Percentiles rank a stretch among this genome's conserved stretches.
These are phyloP conservation scores for Kuraishia floccosa DNA, from an alignment of 805 yeast genomes.

Conservation along the genomic window DNA sequence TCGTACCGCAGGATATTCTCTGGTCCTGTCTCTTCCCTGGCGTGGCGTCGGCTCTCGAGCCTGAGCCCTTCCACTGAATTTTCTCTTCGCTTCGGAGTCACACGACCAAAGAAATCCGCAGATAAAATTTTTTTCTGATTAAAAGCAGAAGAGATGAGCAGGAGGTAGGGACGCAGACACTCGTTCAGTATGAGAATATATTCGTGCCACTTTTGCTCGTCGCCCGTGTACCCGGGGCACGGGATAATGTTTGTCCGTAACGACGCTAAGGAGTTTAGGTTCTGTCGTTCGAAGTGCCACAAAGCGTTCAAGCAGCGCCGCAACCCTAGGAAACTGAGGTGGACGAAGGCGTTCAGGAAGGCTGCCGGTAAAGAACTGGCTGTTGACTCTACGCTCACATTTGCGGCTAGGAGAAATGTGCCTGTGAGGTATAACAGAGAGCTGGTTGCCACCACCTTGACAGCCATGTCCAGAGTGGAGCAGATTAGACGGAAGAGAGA, in stretches of 20 bases:
- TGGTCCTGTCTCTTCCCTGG: too few relatives aligned
- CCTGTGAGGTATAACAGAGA: conserved; percentile 98
- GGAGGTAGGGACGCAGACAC: too few relatives aligned
- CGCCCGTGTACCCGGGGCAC: conserved; percentile 90
- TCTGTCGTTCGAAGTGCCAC: conserved; percentile 97
- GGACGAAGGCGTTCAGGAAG: conserved; percentile 99
- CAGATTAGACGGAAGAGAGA: conserved; percentile 95
- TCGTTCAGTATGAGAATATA: conserved; percentile 86
- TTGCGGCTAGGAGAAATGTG: conserved; percentile 94
- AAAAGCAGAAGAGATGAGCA: too few relatives aligned
- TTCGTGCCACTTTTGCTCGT: conserved; percentile 94
- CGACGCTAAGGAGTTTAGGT: conserved; percentile 95
- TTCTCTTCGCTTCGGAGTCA: too few relatives aligned
- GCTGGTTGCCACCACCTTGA: conserved; percentile 84
- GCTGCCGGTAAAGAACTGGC: conserved; percentile 99
- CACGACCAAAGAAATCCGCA: too few relatives aligned
- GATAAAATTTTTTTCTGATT: too few relatives aligned
- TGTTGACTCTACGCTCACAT: conserved; percentile 91
- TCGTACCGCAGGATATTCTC: too few relatives aligned
- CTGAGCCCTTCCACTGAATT: too few relatives aligned
- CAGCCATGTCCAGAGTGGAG: conserved; percentile 93
- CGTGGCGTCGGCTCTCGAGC: too few relatives aligned
- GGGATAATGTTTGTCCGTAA: conserved; percentile 97
- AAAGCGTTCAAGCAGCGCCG: conserved; percentile 95
- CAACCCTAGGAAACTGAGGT: conserved; percentile 93